Evolutionary conservation across 192 early-diverging fungal species (phyloP), one percentile per base, ranked within the genome.

Genomic region (Neocallimastix lanati): DNA sequence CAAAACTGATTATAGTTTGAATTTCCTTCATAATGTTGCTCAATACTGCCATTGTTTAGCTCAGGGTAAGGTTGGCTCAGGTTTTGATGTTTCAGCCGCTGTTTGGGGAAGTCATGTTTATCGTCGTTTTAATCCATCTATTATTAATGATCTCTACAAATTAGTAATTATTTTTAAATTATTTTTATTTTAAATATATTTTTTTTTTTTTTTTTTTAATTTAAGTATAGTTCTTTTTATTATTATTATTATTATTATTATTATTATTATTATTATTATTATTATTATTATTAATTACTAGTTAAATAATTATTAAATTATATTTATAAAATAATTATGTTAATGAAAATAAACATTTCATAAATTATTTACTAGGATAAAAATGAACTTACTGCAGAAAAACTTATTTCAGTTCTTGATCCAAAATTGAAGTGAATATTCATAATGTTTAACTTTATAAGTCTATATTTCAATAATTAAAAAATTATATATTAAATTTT

Each of bases 21-120:
- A 80, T 25, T 85, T 95, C 28, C 88, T 96, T 12, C 95, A 99
- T 84, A 95, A 95, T 80, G 78, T 92, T 4, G 93, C 98, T 0
- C 98, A 99, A 85, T 90, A 92, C 80, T 88, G 91, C 18, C 98
- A 99, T 86, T 97, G 98, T 81, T 83, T 95, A 29, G 96, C 98
- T n/a, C 98, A 99, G 81, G 98, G 98, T 77, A 99, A 99, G 82
- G 91, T 99, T 76, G 98, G 98, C 2, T 92, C 90, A 76, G 98
- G 98, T 16, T 99, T 99, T 82, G 98, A 99, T 83, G 94, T 99
- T 27, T 93, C 93, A 0, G 87, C 93, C 7, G 98, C 98, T 3
- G 93, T 96, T 1, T 96, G 90, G 84, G 98, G 98, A 18, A 93
- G 90, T 50, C 96, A 98, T 81, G 82, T 88, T 2, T 98, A 99